These are phyloP conservation scores for Musa troglodytarum DNA, from an alignment of 176 grass and related monocot genomes.

Conservation along the genomic window DNA sequence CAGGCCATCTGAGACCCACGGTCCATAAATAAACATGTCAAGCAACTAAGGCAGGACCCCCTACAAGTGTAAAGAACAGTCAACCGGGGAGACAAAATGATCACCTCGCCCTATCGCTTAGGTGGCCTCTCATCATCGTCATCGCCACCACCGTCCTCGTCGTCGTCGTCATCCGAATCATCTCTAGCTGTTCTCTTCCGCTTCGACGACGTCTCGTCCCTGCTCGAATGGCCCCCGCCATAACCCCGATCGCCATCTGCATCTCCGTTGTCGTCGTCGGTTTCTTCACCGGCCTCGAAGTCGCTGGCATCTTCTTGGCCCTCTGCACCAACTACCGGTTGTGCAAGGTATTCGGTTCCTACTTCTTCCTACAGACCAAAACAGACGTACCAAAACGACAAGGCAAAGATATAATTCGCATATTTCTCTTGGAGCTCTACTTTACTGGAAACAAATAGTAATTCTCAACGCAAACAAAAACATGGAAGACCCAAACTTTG, in stretches of 20 bases:
- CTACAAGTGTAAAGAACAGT: not conserved
- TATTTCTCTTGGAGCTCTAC: too few relatives aligned
- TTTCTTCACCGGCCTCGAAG: constrained; percentile 24
- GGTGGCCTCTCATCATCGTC: constrained; percentile 12
- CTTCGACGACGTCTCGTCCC: constrained; percentile 9
- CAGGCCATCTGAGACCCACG: not conserved
- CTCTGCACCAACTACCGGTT: constrained; percentile 31
- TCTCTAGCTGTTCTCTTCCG: constrained; percentile 8
- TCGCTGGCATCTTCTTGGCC: constrained; percentile 32
- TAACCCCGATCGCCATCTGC: constrained; percentile 12
- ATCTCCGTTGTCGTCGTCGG: not conserved
- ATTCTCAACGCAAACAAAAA: too few relatives aligned
- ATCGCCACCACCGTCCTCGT: not conserved
- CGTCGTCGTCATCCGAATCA: not conserved
- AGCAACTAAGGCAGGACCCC: not conserved
- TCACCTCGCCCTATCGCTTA: not conserved
- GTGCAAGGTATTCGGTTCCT: constrained; percentile 41
- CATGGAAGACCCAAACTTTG: too few relatives aligned
- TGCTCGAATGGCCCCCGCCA: not conserved
- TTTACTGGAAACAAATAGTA: too few relatives aligned
- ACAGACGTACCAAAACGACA: not conserved
- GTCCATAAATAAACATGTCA: not conserved
- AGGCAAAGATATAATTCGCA: too few relatives aligned
- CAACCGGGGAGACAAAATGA: not conserved
- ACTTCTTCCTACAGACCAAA: constrained; percentile 21